phyloP scores from a whole-genome alignment of 2,329 filamentous ascomycete species.

The Colletotrichum aenigma region DNA sequence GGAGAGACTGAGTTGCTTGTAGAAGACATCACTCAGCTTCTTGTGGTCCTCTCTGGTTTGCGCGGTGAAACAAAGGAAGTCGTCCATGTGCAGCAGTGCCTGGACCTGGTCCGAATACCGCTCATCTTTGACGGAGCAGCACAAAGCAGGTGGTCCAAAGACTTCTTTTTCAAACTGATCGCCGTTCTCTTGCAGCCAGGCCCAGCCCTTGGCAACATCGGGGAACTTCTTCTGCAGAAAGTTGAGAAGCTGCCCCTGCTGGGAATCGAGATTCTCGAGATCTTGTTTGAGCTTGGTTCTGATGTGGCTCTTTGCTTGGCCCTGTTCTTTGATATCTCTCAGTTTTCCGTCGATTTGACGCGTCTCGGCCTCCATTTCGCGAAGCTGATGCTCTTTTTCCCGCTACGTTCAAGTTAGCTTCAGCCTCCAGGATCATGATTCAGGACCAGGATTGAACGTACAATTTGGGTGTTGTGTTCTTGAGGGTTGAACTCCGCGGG shows the following conservation, averaged over 20 bases:
- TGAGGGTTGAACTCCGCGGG: constrained; percentile 71
- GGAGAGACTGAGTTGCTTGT: constrained; percentile 66
- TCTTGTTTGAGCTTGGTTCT: constrained; percentile 46
- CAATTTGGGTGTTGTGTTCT: constrained; percentile 75
- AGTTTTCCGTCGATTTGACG: constrained; percentile 43
- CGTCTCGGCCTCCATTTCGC: constrained; percentile 53
- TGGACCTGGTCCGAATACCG: constrained; percentile 65
- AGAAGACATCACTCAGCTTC: constrained; percentile 70
- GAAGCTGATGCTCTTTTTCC: constrained; percentile 60
- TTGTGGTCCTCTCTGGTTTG: constrained; percentile 79
- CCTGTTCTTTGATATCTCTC: constrained; percentile 45
- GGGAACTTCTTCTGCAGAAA: constrained; percentile 64
- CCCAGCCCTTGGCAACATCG: constrained; percentile 75
- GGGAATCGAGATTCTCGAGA: constrained; percentile 69
- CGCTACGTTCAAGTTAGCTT: constrained; percentile 46
- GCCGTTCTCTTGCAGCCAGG: constrained; percentile 80
- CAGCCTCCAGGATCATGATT: background rate
- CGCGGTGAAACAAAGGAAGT: constrained; percentile 73
- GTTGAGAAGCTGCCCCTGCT: constrained; percentile 73
- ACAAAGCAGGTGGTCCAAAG: constrained; percentile 80
- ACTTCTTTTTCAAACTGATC: constrained; percentile 75
- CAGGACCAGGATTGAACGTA: constrained; percentile 45
- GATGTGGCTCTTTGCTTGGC: constrained; percentile 42
- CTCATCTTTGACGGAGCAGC: constrained; percentile 78
- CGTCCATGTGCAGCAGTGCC: constrained; percentile 52